phyloP scores from a whole-genome alignment of 1,284 basidiomycete species.

The Flammula alnicola region DNA sequence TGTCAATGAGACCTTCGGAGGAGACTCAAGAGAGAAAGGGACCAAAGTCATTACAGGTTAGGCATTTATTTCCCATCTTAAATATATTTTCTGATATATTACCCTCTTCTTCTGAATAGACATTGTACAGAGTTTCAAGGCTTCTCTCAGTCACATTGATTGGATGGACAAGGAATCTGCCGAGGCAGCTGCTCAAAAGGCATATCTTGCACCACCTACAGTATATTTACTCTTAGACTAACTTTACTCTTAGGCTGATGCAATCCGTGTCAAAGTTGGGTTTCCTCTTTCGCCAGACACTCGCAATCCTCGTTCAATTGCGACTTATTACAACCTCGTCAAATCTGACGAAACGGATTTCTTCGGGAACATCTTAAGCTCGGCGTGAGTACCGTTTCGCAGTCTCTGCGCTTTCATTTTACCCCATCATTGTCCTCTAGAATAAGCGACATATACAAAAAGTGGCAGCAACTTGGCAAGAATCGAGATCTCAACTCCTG shows the following conservation, averaged over 20 bases:
- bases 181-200: conserved; percentile 85
- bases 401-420: not conserved
- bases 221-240: conserved; percentile 1
- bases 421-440: conserved; percentile 38
- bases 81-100: not conserved
- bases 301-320: conserved; percentile 69
- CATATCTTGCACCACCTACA: conserved; percentile 24
- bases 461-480: conserved; percentile 80
- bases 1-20: conserved; percentile 86
- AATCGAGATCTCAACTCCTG: conserved; percentile 77
- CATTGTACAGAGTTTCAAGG: conserved; percentile 86
- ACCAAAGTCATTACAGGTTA: conserved; percentile 83
- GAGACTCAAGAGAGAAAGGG: conserved; percentile 80
- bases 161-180: conserved; percentile 95
- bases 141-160: conserved; percentile 73
- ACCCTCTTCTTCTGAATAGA: conserved; percentile 39
- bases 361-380: conserved; percentile 83
- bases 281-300: conserved; percentile 90
- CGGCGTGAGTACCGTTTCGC: conserved; percentile 48
- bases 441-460: conserved; percentile 59
- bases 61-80: not conserved
- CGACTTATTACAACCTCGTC: conserved; percentile 76
- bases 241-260: conserved; percentile 61
- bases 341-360: conserved; percentile 72
- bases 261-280: conserved; percentile 84